phyloP scores from a whole-genome alignment of 768 basidiomycete genomes.

The Pleurotus citrinopileatus region DNA sequence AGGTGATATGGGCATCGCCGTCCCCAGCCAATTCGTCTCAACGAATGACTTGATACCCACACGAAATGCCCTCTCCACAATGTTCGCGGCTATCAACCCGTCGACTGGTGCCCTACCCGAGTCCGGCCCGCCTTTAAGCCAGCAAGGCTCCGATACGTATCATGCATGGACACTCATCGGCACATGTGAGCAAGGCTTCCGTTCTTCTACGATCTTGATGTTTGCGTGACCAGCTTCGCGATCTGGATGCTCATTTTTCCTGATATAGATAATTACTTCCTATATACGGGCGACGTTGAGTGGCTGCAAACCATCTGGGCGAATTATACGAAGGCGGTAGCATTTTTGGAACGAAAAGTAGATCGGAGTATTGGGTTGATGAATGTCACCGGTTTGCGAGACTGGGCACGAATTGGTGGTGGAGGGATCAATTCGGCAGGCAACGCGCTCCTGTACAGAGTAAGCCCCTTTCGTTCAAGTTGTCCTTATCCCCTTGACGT shows the following conservation, averaged over 20 bases:
- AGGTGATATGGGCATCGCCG: slow-evolving; percentile 65
- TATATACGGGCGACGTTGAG: slow-evolving; percentile 49
- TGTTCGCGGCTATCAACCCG: slow-evolving; percentile 53
- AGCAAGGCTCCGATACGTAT: slow-evolving; percentile 50
- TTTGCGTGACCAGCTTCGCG: too few species aligned
- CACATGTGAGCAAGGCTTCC: slow-evolving; percentile 29
- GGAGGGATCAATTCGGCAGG: slow-evolving; percentile 57
- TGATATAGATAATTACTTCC: slow-evolving; percentile 47
- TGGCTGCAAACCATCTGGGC: slow-evolving; percentile 52
- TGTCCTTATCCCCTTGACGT: background rate
- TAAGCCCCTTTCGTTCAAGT: slow-evolving; percentile 13
- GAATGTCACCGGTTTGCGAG: slow-evolving; percentile 52
- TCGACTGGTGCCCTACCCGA: slow-evolving; percentile 53
- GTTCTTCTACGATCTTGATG: background rate
- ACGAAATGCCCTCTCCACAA: slow-evolving; percentile 53
- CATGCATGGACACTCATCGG: slow-evolving; percentile 62
- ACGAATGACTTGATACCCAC: slow-evolving; percentile 57
- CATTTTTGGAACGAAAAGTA: slow-evolving; percentile 51
- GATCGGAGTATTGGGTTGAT: slow-evolving; percentile 45
- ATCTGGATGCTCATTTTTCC: background rate
- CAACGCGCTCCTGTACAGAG: slow-evolving; percentile 52
- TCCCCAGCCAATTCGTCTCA: slow-evolving; percentile 59
- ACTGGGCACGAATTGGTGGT: slow-evolving; percentile 56
- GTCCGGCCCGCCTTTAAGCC: slow-evolving; percentile 46
- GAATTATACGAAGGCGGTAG: slow-evolving; percentile 56